A percentile compares a stretch with the other conserved stretches of the same genome.
Evolutionary conservation across 139 green algal species (phyloP).

Genomic region (Volvox reticuliferus): DNA sequence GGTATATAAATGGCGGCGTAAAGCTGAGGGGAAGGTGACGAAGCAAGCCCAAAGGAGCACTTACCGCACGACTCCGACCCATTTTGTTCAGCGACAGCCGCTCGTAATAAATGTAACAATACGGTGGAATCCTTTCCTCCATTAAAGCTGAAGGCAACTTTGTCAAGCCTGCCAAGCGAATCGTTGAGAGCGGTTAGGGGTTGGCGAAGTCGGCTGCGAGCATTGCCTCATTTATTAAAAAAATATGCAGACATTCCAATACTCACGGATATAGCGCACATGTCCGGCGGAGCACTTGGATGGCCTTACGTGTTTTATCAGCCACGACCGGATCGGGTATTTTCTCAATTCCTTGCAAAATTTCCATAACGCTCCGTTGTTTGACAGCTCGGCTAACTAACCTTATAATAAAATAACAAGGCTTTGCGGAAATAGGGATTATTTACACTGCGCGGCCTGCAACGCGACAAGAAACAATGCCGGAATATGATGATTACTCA

Average conservation of each 20-base stretch:
- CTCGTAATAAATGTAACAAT: constrained; percentile 90
- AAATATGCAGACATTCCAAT: neutral
- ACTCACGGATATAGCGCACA: constrained; percentile 56
- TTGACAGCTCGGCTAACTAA: too few relatives aligned
- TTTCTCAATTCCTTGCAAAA: neutral
- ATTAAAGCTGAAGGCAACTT: constrained; percentile 94
- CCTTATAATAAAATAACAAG: too few relatives aligned
- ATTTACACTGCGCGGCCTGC: too few relatives aligned
- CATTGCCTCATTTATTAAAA: too few relatives aligned
- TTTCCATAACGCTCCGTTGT: neutral
- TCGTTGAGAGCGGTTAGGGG: neutral
- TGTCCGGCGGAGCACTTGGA: constrained; percentile 45
- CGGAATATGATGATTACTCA: too few relatives aligned
- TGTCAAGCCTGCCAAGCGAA: constrained; percentile 56
- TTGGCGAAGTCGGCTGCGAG: neutral
- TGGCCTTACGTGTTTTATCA: constrained; percentile 48
- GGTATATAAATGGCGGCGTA: too few relatives aligned
- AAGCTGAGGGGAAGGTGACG: too few relatives aligned
- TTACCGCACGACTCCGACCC: neutral
- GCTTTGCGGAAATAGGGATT: too few relatives aligned
- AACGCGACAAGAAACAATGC: too few relatives aligned
- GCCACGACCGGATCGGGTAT: constrained; percentile 48
- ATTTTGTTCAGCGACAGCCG: constrained; percentile 27
- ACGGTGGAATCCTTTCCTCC: constrained; percentile 95
- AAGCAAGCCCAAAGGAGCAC: neutral